These are phyloP conservation scores for Pseudoturritis turrita DNA, from an alignment of 345 rosid species.

Conservation along the genomic window DNA sequence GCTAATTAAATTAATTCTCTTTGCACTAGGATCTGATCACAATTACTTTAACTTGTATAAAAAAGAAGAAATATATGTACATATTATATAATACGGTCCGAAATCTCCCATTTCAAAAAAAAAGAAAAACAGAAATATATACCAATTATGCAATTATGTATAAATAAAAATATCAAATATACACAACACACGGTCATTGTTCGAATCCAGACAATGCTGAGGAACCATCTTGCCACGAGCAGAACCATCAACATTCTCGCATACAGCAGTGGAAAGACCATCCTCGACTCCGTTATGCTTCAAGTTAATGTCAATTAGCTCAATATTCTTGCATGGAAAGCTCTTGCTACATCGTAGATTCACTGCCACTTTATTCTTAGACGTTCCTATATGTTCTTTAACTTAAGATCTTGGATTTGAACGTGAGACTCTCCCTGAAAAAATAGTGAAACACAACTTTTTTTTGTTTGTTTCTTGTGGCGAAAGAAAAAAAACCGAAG, in stretches of 20 bases:
- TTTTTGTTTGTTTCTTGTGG: neutral
- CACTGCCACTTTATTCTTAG: conserved; percentile 26
- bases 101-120: too few relatives aligned
- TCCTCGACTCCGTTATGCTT: neutral
- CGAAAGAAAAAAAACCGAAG: too few relatives aligned
- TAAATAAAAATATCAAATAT: too few relatives aligned
- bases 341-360: conserved; percentile 28
- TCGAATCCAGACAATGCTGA: neutral
- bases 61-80: too few relatives aligned
- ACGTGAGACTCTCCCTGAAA: conserved; percentile 34
- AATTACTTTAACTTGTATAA: too few relatives aligned
- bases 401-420: conserved; percentile 27
- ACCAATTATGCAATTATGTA: too few relatives aligned
- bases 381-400: conserved; percentile 34
- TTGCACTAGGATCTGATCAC: too few relatives aligned
- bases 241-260: conserved; percentile 25
- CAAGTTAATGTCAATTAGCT: conserved; percentile 27
- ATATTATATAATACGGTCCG: too few relatives aligned
- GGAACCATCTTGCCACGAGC: conserved; percentile 8
- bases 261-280: conserved; percentile 16
- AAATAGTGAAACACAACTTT: neutral
- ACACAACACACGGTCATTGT: neutral
- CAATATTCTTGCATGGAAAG: conserved; percentile 27
- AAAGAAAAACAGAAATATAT: too few relatives aligned
- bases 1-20: too few relatives aligned